Percentiles rank a stretch among this genome's conserved stretches.
Evolutionary conservation across 768 basidiomycete species (phyloP).

Genomic region (Leccinum arenicola): DNA sequence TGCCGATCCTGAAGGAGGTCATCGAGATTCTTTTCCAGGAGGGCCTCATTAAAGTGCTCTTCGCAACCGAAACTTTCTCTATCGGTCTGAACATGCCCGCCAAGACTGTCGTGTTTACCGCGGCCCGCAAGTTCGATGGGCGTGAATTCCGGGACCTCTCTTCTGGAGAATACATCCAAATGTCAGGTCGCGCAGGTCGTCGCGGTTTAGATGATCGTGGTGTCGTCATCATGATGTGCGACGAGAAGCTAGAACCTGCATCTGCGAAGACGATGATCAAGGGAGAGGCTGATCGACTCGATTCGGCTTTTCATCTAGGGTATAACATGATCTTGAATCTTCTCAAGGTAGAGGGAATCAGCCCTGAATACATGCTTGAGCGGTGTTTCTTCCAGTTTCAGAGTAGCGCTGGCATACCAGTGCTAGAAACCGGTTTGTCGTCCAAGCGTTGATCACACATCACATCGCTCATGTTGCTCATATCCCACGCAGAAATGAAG

Average conservation of each 20-base stretch:
- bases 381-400: conserved; percentile 99
- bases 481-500: conserved; percentile 55
- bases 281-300: conserved; percentile 93
- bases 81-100: conserved; percentile 99
- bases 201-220: conserved; percentile 98
- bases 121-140: conserved; percentile 94
- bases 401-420: conserved; percentile 86
- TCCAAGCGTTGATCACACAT: background rate
- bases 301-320: conserved; percentile 97
- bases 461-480: conserved; percentile 4
- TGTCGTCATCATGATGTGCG: conserved; percentile 99
- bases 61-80: conserved; percentile 98
- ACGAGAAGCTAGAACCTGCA: conserved; percentile 92
- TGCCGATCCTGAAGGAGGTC: conserved; percentile 97
- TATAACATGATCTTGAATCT: conserved; percentile 99
- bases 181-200: conserved; percentile 97
- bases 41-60: conserved; percentile 95
- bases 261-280: conserved; percentile 97
- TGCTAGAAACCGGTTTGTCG: conserved; percentile 73
- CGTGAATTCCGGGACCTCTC: conserved; percentile 91
- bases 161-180: conserved; percentile 97
- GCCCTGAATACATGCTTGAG: conserved; percentile 97
- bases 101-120: conserved; percentile 97
- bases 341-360: conserved; percentile 98
- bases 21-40: conserved; percentile 99